Base-by-base conservation (phyloP, 2,329 filamentous ascomycete species). In the Alternaria panax region DNA sequence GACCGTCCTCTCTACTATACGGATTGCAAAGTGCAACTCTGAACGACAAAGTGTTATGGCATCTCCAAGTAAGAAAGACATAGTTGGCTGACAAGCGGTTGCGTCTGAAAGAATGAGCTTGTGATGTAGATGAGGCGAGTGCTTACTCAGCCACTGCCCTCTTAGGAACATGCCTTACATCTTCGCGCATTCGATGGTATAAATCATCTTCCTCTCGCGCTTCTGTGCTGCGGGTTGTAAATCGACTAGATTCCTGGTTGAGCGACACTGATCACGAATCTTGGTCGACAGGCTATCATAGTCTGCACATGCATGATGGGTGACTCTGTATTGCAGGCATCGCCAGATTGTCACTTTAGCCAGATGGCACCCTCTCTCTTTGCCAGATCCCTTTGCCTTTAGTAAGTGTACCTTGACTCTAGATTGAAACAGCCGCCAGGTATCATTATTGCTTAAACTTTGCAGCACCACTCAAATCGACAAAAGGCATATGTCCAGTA, bases 121-220 rank as follows among this genome's bases (percentile, higher is more conserved):
- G 45, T 16, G 28, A 32, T 47, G 45, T 47, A 12, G 45, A n/a
- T 36, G 50, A 52, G 18, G 36, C 50, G 34, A 52, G 50, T 12
- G 50, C 36, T 42, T 25, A 52, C 36, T 52, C 36, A 52, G 50
- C n/a, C 36, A 22, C 50, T 32, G 20, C 50, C 18, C 12, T 22
- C 11, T 36, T n/a, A 5, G 20, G 18, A n/a, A 34, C 4, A 7
- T 9, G 1, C 7, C 12, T 20, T 16, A 12, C 1, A 20, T 7
- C 28, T 32, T 24, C 14, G 22, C 18, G 7, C 45, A 32, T 20
- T 28, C 11, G 3, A 5, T 22, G 11, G 9, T 22, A 14, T 22
- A 9, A 7, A 9, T 22, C 11, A 18, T 22, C 38, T 40, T 40
- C 18, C 4, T 28, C n/a, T 14, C n/a, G 1, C 8, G 30, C 25